Base-by-base conservation (phyloP, 2,329 filamentous ascomycete species). In the Parafenestella ontariensis region DNA sequence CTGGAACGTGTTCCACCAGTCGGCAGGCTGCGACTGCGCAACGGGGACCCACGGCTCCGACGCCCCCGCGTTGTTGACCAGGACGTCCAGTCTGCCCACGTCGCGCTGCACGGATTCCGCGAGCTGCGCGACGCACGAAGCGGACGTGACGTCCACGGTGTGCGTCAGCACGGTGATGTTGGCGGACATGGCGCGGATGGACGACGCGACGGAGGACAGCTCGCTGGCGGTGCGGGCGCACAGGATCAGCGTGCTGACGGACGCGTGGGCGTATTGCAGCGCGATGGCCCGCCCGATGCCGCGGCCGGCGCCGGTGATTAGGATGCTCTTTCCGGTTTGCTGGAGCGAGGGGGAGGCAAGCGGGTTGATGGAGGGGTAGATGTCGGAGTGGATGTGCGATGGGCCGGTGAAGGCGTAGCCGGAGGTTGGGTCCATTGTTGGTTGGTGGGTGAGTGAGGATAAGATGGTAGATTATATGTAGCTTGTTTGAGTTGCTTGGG, bases 291-390 rank as follows among this genome's bases (percentile, higher is more conserved):
- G 76, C 5, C 86, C 85, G 31, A 86, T 79, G 3, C 84, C 84
- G 34, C 79, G 81, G 2, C 81, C 82, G 0, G 81, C 84, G 8
- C 85, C 85, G 0, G 80, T 84, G 46, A 88, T 80, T 52, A 88
- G 77, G 41, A 83, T 73, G 4, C 72, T 65, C 57, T 78, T 78
- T 28, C 76, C 76, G 10, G 33, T 5, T 56, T 69, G 64, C 15
- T 62, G 46, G 26, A 81, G 76, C 7, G 33, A 34, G 33, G 33
- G 33, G n/a, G 33, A 6, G 15, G n/a, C 5, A 5, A 6, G 33
- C 55, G 80, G 61, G 53, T 79, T 71, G 65, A 87, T 86, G 53
- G 73, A 76, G 0, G 79, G 76, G 65, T 87, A 87, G 2, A 82
- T 86, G 59, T 84, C 79, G 48, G 75, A 69, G 65, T 80, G 79